These are phyloP conservation scores for Apiospora hydei DNA, from an alignment of 2,329 filamentous ascomycete species.

Conservation along the genomic window DNA sequence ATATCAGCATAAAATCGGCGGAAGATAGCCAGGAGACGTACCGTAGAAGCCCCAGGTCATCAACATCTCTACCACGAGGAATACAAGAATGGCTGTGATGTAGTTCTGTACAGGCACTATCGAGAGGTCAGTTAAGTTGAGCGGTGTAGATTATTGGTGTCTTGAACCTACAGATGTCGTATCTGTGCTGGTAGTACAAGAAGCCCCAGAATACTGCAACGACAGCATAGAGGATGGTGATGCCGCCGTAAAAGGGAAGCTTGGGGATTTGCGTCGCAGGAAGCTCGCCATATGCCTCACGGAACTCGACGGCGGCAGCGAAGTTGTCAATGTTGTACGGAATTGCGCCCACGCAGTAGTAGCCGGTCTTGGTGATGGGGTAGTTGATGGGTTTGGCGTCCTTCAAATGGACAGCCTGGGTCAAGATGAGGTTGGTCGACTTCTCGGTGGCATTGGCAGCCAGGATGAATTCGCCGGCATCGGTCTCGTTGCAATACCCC, in stretches of 20 bases:
- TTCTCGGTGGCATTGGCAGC: slow-evolving; percentile 75
- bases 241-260: slow-evolving; percentile 93
- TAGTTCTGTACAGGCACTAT: slow-evolving; percentile 96
- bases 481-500: slow-evolving; percentile 76
- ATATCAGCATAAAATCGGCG: not conserved
- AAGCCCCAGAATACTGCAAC: slow-evolving; percentile 91
- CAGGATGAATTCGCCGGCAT: slow-evolving; percentile 86
- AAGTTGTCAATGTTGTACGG: slow-evolving; percentile 57
- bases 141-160: not conserved
- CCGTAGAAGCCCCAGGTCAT: slow-evolving; percentile 99
- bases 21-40: slow-evolving; percentile 45
- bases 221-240: slow-evolving; percentile 92
- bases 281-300: slow-evolving; percentile 95
- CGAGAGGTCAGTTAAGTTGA: slow-evolving; percentile 41
- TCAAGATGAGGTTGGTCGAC: slow-evolving; percentile 76
- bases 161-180: slow-evolving; percentile 76
- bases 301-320: slow-evolving; percentile 84
- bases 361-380: slow-evolving; percentile 86
- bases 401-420: slow-evolving; percentile 83
- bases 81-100: slow-evolving; percentile 94
- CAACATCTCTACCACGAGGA: slow-evolving; percentile 93
- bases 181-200: slow-evolving; percentile 91
- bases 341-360: slow-evolving; percentile 88
- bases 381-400: slow-evolving; percentile 80
- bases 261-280: slow-evolving; percentile 96